A percentile compares a stretch with the other conserved stretches of the same genome.
Conservation (phyloP, 129 eudicot genomes). For the Centaurea solstitialis region DNA sequence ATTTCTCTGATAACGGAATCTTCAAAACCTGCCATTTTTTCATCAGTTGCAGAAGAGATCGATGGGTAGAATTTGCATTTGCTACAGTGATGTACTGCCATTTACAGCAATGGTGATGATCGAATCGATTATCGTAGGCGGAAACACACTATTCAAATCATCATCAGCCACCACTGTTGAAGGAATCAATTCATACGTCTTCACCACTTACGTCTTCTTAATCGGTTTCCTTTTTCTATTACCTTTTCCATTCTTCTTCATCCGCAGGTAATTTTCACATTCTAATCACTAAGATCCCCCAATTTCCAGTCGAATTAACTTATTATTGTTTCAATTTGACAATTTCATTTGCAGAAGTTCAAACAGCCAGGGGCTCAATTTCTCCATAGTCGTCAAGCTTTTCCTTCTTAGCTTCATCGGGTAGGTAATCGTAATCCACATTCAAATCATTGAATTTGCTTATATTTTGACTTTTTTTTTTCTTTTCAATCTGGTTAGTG, state of each 20-base stretch:
- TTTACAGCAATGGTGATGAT: slow-evolving; percentile 35
- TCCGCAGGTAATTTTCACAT: slow-evolving; percentile 10
- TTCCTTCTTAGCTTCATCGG: slow-evolving; percentile 40
- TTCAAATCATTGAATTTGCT: neutral
- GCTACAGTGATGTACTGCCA: slow-evolving; percentile 41
- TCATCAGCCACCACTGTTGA: slow-evolving; percentile 28
- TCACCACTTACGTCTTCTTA: slow-evolving; percentile 37
- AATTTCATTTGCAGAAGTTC: slow-evolving; percentile 35
- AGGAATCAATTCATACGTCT: slow-evolving; percentile 39
- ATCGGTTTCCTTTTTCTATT: slow-evolving; percentile 38
- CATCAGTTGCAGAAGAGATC: no score
- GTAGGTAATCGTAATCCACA: slow-evolving; percentile 15
- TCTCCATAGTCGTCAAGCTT: slow-evolving; percentile 22
- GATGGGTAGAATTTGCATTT: no score
- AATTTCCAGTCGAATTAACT: neutral
- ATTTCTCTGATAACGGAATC: neutral
- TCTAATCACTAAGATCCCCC: neutral
- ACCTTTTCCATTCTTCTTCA: slow-evolving; percentile 34
- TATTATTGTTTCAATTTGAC: neutral
- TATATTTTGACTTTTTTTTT: slow-evolving; percentile 15
- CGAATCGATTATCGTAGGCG: slow-evolving; percentile 39
- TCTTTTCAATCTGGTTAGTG: neutral
- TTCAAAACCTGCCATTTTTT: neutral
- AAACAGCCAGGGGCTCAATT: slow-evolving; percentile 22
- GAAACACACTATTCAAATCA: slow-evolving; percentile 42